These are phyloP conservation scores for Cylindrodendrum hubeiense DNA, from an alignment of 2,329 filamentous ascomycete species.

Conservation along the genomic window DNA sequence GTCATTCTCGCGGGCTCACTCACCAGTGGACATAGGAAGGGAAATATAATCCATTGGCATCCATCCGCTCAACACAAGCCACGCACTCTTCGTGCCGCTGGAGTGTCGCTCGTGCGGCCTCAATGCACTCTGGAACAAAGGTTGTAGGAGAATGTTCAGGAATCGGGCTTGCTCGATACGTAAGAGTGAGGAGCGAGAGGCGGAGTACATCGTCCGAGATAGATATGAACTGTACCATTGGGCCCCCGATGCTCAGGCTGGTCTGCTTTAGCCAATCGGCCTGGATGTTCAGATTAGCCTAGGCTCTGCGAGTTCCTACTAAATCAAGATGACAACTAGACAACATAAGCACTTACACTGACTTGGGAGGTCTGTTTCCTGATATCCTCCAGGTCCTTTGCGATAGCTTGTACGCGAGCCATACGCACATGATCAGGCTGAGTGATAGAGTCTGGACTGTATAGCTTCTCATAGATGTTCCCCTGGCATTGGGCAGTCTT, in stretches of 20 bases:
- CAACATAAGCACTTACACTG: constrained; percentile 25
- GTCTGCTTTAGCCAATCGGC: constrained; percentile 41
- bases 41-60: constrained; percentile 53
- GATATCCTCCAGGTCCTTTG: constrained; percentile 48
- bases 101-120: constrained; percentile 56
- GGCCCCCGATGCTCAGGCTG: constrained; percentile 40
- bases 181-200: constrained; percentile 55
- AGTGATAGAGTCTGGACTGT: constrained; percentile 56
- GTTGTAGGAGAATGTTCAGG: constrained; percentile 45
- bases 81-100: constrained; percentile 56
- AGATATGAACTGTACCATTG: constrained; percentile 51
- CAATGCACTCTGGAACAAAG: constrained; percentile 57
- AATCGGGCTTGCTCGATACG: constrained; percentile 56
- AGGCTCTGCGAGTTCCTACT: neutral
- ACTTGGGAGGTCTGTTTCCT: constrained; percentile 28
- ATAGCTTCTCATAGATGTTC: constrained; percentile 67
- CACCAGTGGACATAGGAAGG: constrained; percentile 58
- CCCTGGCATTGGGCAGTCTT: constrained; percentile 66
- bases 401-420: constrained; percentile 48
- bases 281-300: constrained; percentile 18
- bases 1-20: constrained; percentile 24
- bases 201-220: constrained; percentile 57
- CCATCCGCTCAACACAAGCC: constrained; percentile 46
- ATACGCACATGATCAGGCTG: constrained; percentile 49
- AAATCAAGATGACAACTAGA: neutral